Conservation (phyloP, 345 rosid species). For the Arabidopsis suecica region DNA sequence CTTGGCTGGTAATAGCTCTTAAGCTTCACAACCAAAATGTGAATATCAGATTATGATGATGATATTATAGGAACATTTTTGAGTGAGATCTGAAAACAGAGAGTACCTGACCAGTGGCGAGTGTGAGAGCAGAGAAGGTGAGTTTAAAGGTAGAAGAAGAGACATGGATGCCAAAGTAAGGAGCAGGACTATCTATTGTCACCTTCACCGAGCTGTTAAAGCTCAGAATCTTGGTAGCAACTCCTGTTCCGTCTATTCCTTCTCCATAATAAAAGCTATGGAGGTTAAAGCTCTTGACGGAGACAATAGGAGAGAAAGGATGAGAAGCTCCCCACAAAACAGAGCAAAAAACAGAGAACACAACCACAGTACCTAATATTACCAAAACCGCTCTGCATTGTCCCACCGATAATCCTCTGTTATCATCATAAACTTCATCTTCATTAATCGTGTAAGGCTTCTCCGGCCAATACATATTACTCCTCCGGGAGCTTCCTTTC, state of each 20-base stretch:
- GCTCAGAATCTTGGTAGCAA: constrained; percentile 75
- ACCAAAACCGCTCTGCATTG: constrained; percentile 64
- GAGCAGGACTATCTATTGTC: constrained; percentile 70
- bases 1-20: constrained; percentile 78
- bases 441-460: constrained; percentile 72
- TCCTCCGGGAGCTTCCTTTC: constrained; percentile 60
- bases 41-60: not conserved
- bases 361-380: constrained; percentile 48
- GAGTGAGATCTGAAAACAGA: not conserved
- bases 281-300: constrained; percentile 63
- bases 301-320: constrained; percentile 61
- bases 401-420: constrained; percentile 51
- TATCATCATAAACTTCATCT: constrained; percentile 51
- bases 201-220: constrained; percentile 67
- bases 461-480: constrained; percentile 77
- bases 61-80: not conserved
- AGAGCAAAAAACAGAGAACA: constrained; percentile 73
- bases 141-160: constrained; percentile 65
- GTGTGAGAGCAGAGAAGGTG: constrained; percentile 60
- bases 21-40: constrained; percentile 47
- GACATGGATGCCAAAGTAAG: constrained; percentile 84
- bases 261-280: constrained; percentile 74
- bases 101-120: constrained; percentile 77
- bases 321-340: constrained; percentile 86
- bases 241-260: constrained; percentile 79